Base-by-base conservation (phyloP, 257 asterid genomes). In the Gynochthodes officinalis region DNA sequence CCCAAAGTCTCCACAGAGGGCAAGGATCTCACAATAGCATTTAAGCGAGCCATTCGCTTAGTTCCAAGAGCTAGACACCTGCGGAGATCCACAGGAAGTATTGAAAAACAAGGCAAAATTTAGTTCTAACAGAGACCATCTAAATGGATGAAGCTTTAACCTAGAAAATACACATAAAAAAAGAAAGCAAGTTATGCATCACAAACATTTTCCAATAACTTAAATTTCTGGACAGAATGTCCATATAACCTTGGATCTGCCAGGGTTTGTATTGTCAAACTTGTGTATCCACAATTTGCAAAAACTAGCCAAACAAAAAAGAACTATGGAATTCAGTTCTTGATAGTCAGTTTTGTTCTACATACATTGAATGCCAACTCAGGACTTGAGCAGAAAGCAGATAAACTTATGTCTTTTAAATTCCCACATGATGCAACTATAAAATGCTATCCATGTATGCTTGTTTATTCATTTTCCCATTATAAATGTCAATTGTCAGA, bases 1-100 rank as follows among this genome's bases (percentile, higher is more conserved):
- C 99, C 99, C 81, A 95, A 87, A 79, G 99, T 95, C 89, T 95
- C 99, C 43, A 95, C 99, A 33, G 99, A 95, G 25, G 97, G 99
- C 89, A 95, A 86, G 75, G 96, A 94, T 87, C 99, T 88, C 64
- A 94, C 98, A 67, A 94, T 90, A 64, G 99, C 99, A 92, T 95
- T 92, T 82, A 95, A 83, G 75, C 99, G 98, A 82, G 98, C 99
- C 99, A 95, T 95, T 73, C 97, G 80, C 81, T 95, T 95, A 25
- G 99, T 95, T 76, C 99, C 99, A 79, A 95, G 98, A 78, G 99
- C 99, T 79, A 95, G 88, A 81, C 98, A 94, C 80, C 99, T 94
- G 88, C 67, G 25, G 55, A 73, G 53, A 67, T 59, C 4, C 37
- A 53, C 8, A 33, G 73, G 72, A 62, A 53, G 52, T 43, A 46